A percentile compares a stretch with the other conserved stretches of the same genome.
Evolutionary conservation across 495 filamentous ascomycete genomes (phyloP).

Genomic region (Tuber indicum): DNA sequence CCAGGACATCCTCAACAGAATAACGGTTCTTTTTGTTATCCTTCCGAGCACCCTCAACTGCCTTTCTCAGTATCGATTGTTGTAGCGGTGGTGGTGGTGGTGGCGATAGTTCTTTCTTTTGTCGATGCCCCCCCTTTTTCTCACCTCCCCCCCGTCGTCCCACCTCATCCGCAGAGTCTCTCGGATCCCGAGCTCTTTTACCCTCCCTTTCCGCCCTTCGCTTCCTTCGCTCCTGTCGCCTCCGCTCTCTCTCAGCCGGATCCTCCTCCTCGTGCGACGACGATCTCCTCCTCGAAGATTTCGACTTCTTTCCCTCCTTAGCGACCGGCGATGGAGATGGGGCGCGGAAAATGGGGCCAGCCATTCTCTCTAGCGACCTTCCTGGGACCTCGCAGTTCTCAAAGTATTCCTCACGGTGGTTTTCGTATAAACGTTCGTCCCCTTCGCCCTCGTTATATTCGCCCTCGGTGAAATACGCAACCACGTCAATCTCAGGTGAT

Average conservation of each 20-base stretch:
- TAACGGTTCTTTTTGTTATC: constrained; percentile 3
- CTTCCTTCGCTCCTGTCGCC: constrained; percentile 29
- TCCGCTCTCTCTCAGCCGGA: constrained; percentile 31
- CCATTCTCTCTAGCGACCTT: constrained; percentile 22
- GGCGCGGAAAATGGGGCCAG: constrained; percentile 21
- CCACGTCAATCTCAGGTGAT: constrained; percentile 23
- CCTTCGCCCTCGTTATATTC: constrained; percentile 15
- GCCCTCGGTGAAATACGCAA: constrained; percentile 25
- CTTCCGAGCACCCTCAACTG: not conserved
- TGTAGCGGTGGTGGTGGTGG: not conserved
- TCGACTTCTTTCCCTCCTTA: constrained; percentile 27
- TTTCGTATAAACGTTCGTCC: constrained; percentile 9
- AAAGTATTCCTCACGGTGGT: not conserved
- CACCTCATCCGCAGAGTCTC: constrained; percentile 27
- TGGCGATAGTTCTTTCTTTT: constrained; percentile 12
- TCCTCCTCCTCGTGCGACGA: constrained; percentile 25
- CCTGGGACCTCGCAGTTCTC: constrained; percentile 20
- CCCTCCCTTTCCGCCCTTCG: constrained; percentile 35
- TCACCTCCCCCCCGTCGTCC: constrained; percentile 18
- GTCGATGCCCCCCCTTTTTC: constrained; percentile 22
- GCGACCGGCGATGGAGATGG: constrained; percentile 10
- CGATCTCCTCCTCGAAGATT: constrained; percentile 28
- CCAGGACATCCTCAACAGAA: not conserved
- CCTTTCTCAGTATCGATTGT: not conserved
- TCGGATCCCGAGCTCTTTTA: constrained; percentile 9